Evolutionary conservation across 192 early-diverging fungal genomes (phyloP), one percentile per base, ranked within the genome.

Genomic region (Entophlyctis luteolus): DNA sequence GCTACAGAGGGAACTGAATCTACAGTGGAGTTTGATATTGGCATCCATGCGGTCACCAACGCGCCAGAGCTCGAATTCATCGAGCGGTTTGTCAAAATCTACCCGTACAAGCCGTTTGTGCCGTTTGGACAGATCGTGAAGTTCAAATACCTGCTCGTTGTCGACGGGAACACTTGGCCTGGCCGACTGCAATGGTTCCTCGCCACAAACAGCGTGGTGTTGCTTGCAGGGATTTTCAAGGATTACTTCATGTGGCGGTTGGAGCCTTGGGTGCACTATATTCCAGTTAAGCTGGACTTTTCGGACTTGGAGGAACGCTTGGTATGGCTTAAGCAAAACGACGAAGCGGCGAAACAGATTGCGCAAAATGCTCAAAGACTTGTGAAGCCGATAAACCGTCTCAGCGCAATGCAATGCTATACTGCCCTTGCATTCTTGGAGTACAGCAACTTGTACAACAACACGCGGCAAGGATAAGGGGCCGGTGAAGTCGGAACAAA

Each of bases 21-120:
- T 42, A 34, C 29, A 34, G 29, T 59, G 14, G 6, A 34, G 28
- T 45, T 63, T 6, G 60, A 63, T 28, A 49, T 63, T 49, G 60
- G 60, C 47, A 33, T 63, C 27, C 22, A 34, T 28, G 12, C 5
- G 16, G 8, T 49, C 32, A 42, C 50, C 10, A 35, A 63, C 3
- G 31, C 60, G 35, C 32, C 34, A n/a, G 1, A 14, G 47, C 39
- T 42, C 39, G 25, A 27, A 23, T 16, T 42, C 12, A n/a, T 14
- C 10, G n/a, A 59, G 20, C n/a, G 25, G 16, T 34, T 59, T 16
- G 38, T 16, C 16, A 14, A 42, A 23, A 3, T 20, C 4, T 59
- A 59, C 27, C 33, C 57, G 4, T 18, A 34, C 36, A 59, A 59
- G 27, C n/a, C 57, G 5, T 42, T n/a, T 36, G 57, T 59, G n/a